Evolutionary conservation across 75 land plant genomes (phyloP).

Genomic region (Isoetes taiwanensis): DNA sequence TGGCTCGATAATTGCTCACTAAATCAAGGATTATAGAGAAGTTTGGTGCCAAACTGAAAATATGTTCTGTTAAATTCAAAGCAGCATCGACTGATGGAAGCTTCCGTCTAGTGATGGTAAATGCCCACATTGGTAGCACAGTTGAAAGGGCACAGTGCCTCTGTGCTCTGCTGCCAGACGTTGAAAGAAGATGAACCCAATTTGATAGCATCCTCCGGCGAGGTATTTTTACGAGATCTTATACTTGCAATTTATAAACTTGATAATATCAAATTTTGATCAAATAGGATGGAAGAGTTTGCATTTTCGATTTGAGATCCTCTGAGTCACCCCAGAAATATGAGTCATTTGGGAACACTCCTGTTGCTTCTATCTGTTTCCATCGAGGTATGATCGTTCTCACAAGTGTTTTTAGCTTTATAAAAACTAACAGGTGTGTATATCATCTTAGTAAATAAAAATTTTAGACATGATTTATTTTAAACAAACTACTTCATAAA

Average conservation of each 20-base stretch:
- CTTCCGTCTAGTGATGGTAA: no score
- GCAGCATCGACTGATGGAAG: no score
- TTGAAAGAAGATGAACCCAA: not conserved
- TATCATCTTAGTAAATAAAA: no score
- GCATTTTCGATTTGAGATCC: slow-evolving; percentile 10
- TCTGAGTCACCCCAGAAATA: not conserved
- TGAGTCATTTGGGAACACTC: not conserved
- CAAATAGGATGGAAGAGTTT: not conserved
- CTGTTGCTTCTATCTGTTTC: slow-evolving; percentile 7
- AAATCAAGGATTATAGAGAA: no score
- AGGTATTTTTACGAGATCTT: not conserved
- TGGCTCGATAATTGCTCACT: no score
- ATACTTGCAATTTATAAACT: not conserved
- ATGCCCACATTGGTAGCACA: no score
- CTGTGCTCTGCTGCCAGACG: slow-evolving; percentile 1
- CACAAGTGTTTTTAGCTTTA: not conserved
- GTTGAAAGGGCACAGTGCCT: no score
- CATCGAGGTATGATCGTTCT: not conserved
- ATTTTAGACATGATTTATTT: no score
- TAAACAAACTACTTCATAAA: no score
- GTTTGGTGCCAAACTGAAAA: no score
- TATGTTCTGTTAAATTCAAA: no score
- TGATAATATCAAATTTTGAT: not conserved
- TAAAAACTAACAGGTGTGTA: no score
- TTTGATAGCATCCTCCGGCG: not conserved